phyloP scores from a whole-genome alignment of 805 yeast species.

The Clavispora santaluciae region DNA sequence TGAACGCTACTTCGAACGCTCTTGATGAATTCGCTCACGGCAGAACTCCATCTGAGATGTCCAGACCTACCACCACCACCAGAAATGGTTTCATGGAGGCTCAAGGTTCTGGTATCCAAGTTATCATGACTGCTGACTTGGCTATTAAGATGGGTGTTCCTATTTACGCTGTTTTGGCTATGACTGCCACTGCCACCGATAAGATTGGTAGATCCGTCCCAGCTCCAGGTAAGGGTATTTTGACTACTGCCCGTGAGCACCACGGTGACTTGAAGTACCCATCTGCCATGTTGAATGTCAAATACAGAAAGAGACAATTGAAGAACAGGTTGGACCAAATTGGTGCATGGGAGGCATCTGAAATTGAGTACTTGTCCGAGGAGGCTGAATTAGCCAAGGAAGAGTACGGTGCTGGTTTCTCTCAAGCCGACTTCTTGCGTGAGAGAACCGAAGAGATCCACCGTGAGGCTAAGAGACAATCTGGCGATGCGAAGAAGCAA shows the following conservation, averaged over 20 bases:
- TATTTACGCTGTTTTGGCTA: slow-evolving; percentile 88
- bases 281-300: slow-evolving; percentile 77
- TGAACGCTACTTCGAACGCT: slow-evolving; percentile 96
- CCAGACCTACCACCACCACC: slow-evolving; percentile 94
- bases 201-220: slow-evolving; percentile 99
- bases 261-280: slow-evolving; percentile 76
- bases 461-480: slow-evolving; percentile 80
- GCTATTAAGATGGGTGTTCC: slow-evolving; percentile 99
- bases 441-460: slow-evolving; percentile 87
- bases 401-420: slow-evolving; percentile 47
- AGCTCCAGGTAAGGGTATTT: slow-evolving; percentile 99
- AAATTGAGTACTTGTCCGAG: slow-evolving; percentile 61
- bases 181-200: slow-evolving; percentile 96
- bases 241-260: slow-evolving; percentile 95
- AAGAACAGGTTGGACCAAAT: slow-evolving; percentile 73
- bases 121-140: slow-evolving; percentile 89
- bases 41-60: slow-evolving; percentile 97
- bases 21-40: slow-evolving; percentile 87
- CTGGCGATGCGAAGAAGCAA: slow-evolving; percentile 81
- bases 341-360: slow-evolving; percentile 79
- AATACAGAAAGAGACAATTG: slow-evolving; percentile 91
- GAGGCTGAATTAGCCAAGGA: slow-evolving; percentile 59
- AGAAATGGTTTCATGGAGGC: slow-evolving; percentile 99
- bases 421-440: slow-evolving; percentile 47
- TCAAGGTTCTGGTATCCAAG: slow-evolving; percentile 98